phyloP scores from a whole-genome alignment of 1,284 basidiomycete species.

The Bjerkandera adusta region DNA sequence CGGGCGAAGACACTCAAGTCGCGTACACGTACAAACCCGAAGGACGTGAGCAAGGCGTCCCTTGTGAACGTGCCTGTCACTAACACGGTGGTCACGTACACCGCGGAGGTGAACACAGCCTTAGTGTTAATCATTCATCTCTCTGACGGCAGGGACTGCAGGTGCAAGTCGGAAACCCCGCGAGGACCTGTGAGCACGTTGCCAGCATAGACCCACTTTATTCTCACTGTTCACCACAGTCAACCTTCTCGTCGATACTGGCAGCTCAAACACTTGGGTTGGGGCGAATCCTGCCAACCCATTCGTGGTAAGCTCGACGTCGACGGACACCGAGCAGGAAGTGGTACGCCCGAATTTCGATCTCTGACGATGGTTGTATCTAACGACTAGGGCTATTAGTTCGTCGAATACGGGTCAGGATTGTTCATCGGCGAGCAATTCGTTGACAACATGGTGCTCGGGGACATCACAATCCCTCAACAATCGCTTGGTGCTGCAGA shows the following conservation, averaged over 20 bases:
- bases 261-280: conserved; percentile 62
- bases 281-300: conserved; percentile 37
- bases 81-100: conserved; percentile 15
- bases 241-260: conserved; percentile 28
- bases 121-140: neutral
- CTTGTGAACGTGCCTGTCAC: conserved; percentile 11
- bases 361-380: neutral
- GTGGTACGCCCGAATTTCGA: conserved; percentile 15
- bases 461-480: conserved; percentile 27
- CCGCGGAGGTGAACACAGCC: conserved; percentile 12
- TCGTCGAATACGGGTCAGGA: conserved; percentile 50
- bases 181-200: conserved; percentile 7
- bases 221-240: conserved; percentile 13
- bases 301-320: conserved; percentile 47
- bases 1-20: conserved; percentile 9
- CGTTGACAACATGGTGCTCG: conserved; percentile 22
- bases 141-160: neutral
- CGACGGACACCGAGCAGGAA: conserved; percentile 25
- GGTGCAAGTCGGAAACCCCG: conserved; percentile 13
- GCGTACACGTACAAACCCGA: neutral
- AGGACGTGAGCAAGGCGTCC: neutral
- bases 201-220: neutral
- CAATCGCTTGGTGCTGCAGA: conserved; percentile 43
- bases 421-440: conserved; percentile 31
- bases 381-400: conserved; percentile 20